Conservation (phyloP, 148 eudicot species). For the Talinum fruticosum region DNA sequence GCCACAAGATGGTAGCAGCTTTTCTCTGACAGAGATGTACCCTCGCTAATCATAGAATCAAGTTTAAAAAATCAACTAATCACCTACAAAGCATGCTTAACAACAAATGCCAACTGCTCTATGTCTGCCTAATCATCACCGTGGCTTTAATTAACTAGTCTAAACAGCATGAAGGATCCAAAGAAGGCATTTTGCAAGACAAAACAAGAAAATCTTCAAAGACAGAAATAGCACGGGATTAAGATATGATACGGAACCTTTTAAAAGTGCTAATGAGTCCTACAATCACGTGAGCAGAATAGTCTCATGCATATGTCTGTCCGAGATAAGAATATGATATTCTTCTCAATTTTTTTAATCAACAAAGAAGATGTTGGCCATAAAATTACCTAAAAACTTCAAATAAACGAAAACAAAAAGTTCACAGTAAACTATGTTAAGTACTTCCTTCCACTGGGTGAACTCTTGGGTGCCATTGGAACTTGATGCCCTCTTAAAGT, state of each 20-base stretch:
- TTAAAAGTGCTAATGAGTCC: constrained; percentile 13
- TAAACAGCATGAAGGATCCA: not conserved
- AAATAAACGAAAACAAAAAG: constrained; percentile 3
- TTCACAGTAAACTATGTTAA: constrained; percentile 19
- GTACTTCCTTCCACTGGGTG: constrained; percentile 13
- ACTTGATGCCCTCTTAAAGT: constrained; percentile 46
- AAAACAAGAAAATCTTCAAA: constrained; percentile 11
- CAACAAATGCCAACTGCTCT: constrained; percentile 38
- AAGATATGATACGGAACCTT: constrained; percentile 11
- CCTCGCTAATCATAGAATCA: constrained; percentile 21
- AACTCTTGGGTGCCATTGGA: constrained; percentile 42
- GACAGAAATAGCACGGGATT: constrained; percentile 5
- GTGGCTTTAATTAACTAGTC: constrained; percentile 5
- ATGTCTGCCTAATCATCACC: constrained; percentile 30
- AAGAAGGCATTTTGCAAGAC: constrained; percentile 4
- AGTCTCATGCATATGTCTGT: not conserved
- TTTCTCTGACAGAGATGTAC: constrained; percentile 24
- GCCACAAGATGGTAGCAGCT: constrained; percentile 30
- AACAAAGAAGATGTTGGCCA: constrained; percentile 2
- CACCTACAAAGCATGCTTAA: constrained; percentile 22
- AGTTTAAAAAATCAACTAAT: constrained; percentile 21
- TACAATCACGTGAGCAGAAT: constrained; percentile 20
- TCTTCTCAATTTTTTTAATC: not conserved
- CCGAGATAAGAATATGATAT: not conserved
- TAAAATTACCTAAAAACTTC: not conserved